A percentile compares a stretch with the other conserved stretches of the same genome.
Evolutionary conservation across 805 yeast species (phyloP).

Genomic region (Yarrowia yakushimensis): DNA sequence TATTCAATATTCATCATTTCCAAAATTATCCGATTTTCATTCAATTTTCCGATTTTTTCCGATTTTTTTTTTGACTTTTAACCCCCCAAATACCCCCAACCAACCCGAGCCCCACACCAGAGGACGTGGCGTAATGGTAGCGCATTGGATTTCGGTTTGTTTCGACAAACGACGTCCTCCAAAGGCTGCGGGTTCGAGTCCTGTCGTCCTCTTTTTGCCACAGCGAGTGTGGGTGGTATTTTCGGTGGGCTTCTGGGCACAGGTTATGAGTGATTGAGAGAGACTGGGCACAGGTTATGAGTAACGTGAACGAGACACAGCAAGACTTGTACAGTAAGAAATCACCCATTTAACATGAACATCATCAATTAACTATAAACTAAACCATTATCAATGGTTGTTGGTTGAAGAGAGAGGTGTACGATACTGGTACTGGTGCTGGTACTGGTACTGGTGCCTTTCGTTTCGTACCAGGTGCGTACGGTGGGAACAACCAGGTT

Average conservation of each 20-base stretch:
- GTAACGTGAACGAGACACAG: no score
- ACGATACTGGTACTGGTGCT: no score
- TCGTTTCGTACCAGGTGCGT: no score
- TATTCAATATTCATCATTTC: no score
- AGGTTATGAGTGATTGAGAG: neutral
- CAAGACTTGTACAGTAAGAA: no score
- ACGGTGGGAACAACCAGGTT: no score
- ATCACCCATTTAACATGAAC: neutral
- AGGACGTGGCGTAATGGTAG: conserved; percentile 13
- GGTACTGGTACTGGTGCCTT: no score
- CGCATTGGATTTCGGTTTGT: conserved; percentile 13
- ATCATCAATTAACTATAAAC: neutral
- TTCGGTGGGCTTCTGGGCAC: neutral
- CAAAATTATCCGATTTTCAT: no score
- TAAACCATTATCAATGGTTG: neutral
- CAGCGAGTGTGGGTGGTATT: neutral
- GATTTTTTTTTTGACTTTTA: neutral
- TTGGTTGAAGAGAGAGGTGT: no score
- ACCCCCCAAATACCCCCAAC: neutral
- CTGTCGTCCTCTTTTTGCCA: conserved; percentile 1
- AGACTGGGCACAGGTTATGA: no score
- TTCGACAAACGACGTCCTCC: neutral
- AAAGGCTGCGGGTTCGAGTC: conserved; percentile 15
- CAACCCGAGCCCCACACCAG: neutral
- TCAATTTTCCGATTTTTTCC: no score